These are phyloP conservation scores for Pythium monospermum DNA, from an alignment of 352 stramenopile genomes.

Conservation along the genomic window DNA sequence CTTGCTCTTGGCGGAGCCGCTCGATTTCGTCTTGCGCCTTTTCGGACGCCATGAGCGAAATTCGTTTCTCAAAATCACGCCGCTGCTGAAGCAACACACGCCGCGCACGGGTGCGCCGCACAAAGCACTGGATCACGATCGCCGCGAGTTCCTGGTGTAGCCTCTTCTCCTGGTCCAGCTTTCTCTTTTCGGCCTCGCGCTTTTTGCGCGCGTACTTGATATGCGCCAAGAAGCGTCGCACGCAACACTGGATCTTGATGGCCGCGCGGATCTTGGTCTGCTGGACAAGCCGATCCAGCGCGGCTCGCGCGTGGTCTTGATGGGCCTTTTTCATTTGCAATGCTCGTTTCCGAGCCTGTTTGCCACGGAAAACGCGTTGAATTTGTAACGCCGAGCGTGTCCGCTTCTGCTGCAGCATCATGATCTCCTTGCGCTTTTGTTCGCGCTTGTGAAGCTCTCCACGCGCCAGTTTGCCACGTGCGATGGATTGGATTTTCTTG, in stretches of 20 bases:
- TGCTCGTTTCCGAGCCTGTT: conserved; percentile 37
- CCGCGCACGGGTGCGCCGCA: conserved; percentile 40
- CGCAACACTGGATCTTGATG: conserved; percentile 66
- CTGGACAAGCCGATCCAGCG: conserved; percentile 50
- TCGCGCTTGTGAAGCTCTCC: conserved; percentile 26
- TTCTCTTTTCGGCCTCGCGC: conserved; percentile 26
- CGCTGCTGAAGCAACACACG: conserved; percentile 38
- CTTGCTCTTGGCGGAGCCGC: conserved; percentile 60
- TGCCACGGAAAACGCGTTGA: conserved; percentile 59
- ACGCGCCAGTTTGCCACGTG: conserved; percentile 46
- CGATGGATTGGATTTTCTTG: conserved; percentile 51
- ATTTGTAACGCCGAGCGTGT: conserved; percentile 45
- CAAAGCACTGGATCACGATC: conserved; percentile 62
- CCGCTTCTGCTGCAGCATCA: conserved; percentile 28
- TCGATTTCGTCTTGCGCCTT: conserved; percentile 82
- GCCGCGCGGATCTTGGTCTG: conserved; percentile 57
- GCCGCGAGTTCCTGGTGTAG: conserved; percentile 41
- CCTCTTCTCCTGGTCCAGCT: conserved; percentile 21
- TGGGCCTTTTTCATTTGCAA: conserved; percentile 33
- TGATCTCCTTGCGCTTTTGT: conserved; percentile 19
- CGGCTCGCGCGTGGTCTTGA: conserved; percentile 36
- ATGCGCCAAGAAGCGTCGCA: conserved; percentile 46
- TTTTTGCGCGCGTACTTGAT: conserved; percentile 27
- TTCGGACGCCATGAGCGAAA: conserved; percentile 78
- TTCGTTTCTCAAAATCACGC: conserved; percentile 66